A percentile compares a stretch with the other conserved stretches of the same genome.
Conservation (phyloP, 2,329 filamentous ascomycete species). For the Ampelomyces quisqualis region DNA sequence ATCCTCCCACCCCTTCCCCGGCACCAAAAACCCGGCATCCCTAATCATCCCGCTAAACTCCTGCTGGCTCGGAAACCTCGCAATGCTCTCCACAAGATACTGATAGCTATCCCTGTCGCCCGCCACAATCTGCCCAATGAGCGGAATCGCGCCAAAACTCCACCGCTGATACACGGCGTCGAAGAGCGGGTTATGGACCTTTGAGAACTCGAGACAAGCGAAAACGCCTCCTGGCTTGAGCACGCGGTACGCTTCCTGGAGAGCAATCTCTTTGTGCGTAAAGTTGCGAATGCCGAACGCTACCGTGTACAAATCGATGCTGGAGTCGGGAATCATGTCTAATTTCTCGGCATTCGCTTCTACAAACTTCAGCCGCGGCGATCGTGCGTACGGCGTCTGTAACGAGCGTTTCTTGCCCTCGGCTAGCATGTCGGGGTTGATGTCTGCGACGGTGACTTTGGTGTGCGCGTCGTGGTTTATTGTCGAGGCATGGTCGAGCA, state of each 20-base stretch:
- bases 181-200: constrained; percentile 74
- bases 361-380: constrained; percentile 66
- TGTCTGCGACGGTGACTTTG: constrained; percentile 88
- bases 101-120: constrained; percentile 95
- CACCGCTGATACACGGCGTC: constrained; percentile 90
- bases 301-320: constrained; percentile 94
- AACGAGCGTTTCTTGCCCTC: constrained; percentile 81
- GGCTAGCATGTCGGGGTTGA: constrained; percentile 91
- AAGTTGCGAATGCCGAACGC: constrained; percentile 98
- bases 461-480: constrained; percentile 79
- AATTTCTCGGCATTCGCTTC: constrained; percentile 88
- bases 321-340: constrained; percentile 62
- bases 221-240: constrained; percentile 94
- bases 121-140: constrained; percentile 93
- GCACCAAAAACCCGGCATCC: constrained; percentile 81
- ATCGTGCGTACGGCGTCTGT: constrained; percentile 59
- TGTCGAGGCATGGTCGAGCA: constrained; percentile 82
- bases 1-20: constrained; percentile 74
- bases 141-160: constrained; percentile 90
- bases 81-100: constrained; percentile 97
- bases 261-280: constrained; percentile 80
- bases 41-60: constrained; percentile 82
- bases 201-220: constrained; percentile 93
- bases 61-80: constrained; percentile 82
- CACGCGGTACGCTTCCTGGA: constrained; percentile 82